Conservation (phyloP, 225 moss, liverwort and hornwort species). For the Physcomitrellopsis africana region DNA sequence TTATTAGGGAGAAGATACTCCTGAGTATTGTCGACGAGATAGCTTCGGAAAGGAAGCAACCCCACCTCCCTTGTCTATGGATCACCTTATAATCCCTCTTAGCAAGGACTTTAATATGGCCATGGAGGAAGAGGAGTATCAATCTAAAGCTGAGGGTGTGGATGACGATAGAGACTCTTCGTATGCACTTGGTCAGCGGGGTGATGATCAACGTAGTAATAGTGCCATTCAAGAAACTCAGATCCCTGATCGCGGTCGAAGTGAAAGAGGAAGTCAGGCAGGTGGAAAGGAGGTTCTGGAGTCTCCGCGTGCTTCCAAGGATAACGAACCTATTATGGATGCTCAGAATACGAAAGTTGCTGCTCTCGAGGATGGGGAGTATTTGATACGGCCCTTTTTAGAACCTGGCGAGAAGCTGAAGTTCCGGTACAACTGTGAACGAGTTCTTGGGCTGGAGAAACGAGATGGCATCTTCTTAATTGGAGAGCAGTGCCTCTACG, state of each 20-base stretch:
- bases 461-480: constrained; percentile 97
- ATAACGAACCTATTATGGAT: constrained; percentile 46
- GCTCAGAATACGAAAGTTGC: constrained; percentile 63
- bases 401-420: constrained; percentile 89
- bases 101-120: constrained; percentile 47
- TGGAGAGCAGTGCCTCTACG: constrained; percentile 91
- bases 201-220: constrained; percentile 58
- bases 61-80: constrained; percentile 43
- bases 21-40: constrained; percentile 51
- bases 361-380: constrained; percentile 86
- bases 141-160: constrained; percentile 52
- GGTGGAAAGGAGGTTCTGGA: constrained; percentile 29
- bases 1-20: constrained; percentile 50
- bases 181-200: constrained; percentile 46
- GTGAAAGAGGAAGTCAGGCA: constrained; percentile 44
- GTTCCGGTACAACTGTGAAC: constrained; percentile 96
- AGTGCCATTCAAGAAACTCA: constrained; percentile 41
- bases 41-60: constrained; percentile 59
- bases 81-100: constrained; percentile 41
- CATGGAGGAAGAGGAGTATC: constrained; percentile 68
- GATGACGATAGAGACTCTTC: constrained; percentile 60
- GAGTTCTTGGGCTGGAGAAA: constrained; percentile 96
- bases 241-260: constrained; percentile 48
- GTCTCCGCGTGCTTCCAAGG: constrained; percentile 31
- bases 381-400: constrained; percentile 87